Conservation (phyloP, 768 basidiomycete species). For the Solioccasus polychromus region DNA sequence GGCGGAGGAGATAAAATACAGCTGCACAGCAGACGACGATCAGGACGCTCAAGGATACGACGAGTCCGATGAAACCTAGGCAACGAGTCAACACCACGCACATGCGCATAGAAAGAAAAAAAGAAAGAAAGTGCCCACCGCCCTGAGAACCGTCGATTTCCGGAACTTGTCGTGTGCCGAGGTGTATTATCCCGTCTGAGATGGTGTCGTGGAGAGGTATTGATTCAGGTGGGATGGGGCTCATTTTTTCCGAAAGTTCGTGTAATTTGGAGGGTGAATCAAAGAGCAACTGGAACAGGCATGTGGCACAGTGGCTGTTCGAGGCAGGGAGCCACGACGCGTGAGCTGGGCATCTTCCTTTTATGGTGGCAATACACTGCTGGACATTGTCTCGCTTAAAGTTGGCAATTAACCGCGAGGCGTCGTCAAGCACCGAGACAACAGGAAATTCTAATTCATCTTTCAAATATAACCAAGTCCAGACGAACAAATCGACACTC, state of each 20-base stretch:
- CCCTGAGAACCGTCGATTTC: slow-evolving; percentile 50
- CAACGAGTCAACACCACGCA: not conserved
- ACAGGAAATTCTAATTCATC: too few relatives aligned
- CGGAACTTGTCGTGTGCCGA: slow-evolving; percentile 35
- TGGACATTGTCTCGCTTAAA: too few relatives aligned
- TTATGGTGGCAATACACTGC: slow-evolving; percentile 10
- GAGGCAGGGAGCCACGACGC: slow-evolving; percentile 1
- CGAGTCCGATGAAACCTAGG: slow-evolving; percentile 56
- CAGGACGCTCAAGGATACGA: slow-evolving; percentile 52
- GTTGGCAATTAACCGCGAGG: too few relatives aligned
- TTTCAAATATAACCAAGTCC: too few relatives aligned
- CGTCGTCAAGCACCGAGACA: not conserved
- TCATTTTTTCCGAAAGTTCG: not conserved
- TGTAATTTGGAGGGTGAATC: not conserved
- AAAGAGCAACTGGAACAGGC: not conserved
- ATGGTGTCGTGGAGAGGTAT: not conserved
- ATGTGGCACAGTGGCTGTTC: not conserved
- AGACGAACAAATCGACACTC: not conserved
- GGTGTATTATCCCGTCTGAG: not conserved
- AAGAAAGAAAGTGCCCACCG: slow-evolving; percentile 33
- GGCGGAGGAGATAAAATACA: slow-evolving; percentile 54
- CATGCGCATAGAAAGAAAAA: not conserved
- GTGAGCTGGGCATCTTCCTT: slow-evolving; percentile 7
- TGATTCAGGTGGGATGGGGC: not conserved
- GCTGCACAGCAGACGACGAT: slow-evolving; percentile 52